These are phyloP conservation scores for Blastobotrys buckinghamii DNA, from an alignment of 1,139 yeast species.

Conservation along the genomic window DNA sequence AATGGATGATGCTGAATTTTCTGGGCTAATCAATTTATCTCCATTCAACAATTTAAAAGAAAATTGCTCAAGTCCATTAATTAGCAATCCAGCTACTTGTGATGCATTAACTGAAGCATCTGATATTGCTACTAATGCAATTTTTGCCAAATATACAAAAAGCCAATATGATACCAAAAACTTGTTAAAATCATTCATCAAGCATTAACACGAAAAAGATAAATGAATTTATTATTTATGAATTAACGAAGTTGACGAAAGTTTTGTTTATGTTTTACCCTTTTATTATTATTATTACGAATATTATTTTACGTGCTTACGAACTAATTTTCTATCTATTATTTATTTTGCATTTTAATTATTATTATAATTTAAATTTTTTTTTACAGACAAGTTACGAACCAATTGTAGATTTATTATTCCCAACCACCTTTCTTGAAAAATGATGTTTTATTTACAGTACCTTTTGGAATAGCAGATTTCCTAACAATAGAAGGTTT, in stretches of 20 bases:
- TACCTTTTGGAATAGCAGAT: background rate
- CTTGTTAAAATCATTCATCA: background rate
- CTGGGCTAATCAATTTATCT: background rate
- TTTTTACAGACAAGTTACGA: no score
- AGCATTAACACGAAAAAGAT: background rate
- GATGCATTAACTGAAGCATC: background rate
- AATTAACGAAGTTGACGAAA: no score
- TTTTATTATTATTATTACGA: background rate
- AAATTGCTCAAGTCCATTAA: background rate
- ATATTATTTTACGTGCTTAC: background rate
- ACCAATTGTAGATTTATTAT: background rate
- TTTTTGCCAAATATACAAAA: background rate
- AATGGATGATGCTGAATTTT: background rate
- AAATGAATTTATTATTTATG: no score
- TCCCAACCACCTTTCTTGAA: constrained; percentile 4
- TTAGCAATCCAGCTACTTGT: background rate
- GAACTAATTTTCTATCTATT: background rate
- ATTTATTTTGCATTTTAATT: background rate
- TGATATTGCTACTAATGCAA: background rate
- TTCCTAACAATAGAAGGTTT: background rate
- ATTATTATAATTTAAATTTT: background rate
- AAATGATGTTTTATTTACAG: background rate
- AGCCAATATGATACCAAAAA: background rate
- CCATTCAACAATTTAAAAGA: background rate
- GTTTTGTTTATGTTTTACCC: background rate